Evolutionary conservation across 768 basidiomycete species (phyloP), one percentile per base, ranked within the genome.

Genomic region (Termitomyces sp.): DNA sequence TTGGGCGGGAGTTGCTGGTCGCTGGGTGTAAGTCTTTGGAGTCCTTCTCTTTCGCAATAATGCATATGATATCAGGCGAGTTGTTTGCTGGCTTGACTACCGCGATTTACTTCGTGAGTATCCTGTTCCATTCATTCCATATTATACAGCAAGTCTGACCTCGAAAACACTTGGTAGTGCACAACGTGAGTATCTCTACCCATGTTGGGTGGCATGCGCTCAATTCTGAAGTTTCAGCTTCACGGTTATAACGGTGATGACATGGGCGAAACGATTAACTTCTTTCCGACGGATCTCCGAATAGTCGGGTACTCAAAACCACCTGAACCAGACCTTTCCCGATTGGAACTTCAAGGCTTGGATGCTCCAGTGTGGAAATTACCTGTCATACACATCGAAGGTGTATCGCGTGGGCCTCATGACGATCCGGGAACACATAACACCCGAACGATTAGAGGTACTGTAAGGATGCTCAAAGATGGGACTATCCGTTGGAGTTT

Each of bases 81-180:
- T 80, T 53, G 77, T 86, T 7, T 86, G 81, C 61, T 86, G 84
- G 84, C 73, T 86, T 70, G 83, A 84, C 63, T 86, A 86, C 65
- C 76, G 77, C 42, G 83, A 85, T 59, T 64, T 86, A 3, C 67
- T 86, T 8, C 66, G 84, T 84, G 65, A 69, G 84, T 74, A 4
- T 6, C 6, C 40, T 15, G 2, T 20, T 38, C 39, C n/a, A 18
- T 38, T 22, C 50, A 35, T n/a, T 39, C 50, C 9, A 49, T 1
- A 8, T 12, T 5, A 20, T 38, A n/a, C 9, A 8, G 36, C 9
- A 40, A 3, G 11, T 20, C 39, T 20, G 20, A 24, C 15, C 38
- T 57, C 7, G 35, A 39, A n/a, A 16, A 7, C 3, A 38, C 18
- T 52, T n/a, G 33, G 1, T 58, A 81, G 79, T 74, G 51, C 76